A percentile compares a stretch with the other conserved stretches of the same genome.
Conservation (phyloP, 176 grass and related monocot species). For the Ensete ventricosum region DNA sequence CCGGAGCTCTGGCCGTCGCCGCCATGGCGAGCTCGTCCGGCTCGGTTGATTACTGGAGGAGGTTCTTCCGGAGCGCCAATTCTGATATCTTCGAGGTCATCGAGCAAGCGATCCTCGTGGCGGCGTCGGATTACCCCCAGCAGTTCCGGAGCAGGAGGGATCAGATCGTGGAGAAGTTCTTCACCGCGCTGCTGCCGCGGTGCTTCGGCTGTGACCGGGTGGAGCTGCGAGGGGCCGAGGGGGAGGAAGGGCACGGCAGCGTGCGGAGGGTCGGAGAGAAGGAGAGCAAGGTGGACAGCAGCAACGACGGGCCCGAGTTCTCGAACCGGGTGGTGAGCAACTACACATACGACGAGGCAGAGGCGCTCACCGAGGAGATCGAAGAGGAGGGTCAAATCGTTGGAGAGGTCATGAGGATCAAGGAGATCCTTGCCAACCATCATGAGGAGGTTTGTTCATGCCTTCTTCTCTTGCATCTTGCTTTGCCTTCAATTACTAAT, state of each 20-base stretch:
- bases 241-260: constrained; percentile 62
- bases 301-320: constrained; percentile 24
- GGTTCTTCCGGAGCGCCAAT: constrained; percentile 53
- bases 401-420: constrained; percentile 63
- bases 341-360: constrained; percentile 23
- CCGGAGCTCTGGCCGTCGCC: neutral
- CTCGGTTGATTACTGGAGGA: constrained; percentile 67
- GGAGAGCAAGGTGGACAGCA: constrained; percentile 58
- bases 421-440: constrained; percentile 41
- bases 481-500: too few relatives aligned
- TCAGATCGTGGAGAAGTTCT: constrained; percentile 60
- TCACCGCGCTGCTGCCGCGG: constrained; percentile 26
- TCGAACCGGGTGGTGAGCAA: neutral
- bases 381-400: constrained; percentile 51
- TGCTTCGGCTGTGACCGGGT: constrained; percentile 19
- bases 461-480: neutral
- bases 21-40: constrained; percentile 22
- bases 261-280: constrained; percentile 50
- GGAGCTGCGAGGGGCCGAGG: constrained; percentile 6
- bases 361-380: constrained; percentile 44
- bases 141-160: constrained; percentile 62
- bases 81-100: constrained; percentile 69
- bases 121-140: constrained; percentile 52
- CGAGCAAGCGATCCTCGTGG: constrained; percentile 67
- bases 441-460: constrained; percentile 38